Percentiles rank a stretch among this genome's conserved stretches.
phyloP scores from a whole-genome alignment of 441 rosid genomes.

The Adansonia grandidieri region DNA sequence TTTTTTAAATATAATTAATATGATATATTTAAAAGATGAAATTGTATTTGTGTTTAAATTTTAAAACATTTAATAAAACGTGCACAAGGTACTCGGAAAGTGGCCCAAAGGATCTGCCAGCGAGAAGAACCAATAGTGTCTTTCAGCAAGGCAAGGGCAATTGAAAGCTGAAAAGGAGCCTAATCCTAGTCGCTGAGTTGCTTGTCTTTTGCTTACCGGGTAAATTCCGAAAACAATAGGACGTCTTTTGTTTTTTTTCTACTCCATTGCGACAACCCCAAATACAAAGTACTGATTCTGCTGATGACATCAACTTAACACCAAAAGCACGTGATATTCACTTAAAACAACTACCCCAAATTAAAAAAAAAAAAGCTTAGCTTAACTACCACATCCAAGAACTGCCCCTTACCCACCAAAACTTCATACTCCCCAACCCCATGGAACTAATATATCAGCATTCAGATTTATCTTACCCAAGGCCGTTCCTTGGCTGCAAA shows the following conservation, averaged over 20 bases:
- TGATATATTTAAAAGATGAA: too few species aligned
- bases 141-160: too few species aligned
- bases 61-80: too few species aligned
- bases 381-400: too few species aligned
- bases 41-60: too few species aligned
- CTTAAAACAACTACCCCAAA: not conserved
- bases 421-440: too few species aligned
- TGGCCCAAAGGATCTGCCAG: not conserved
- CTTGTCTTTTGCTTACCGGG: not conserved
- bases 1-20: too few species aligned
- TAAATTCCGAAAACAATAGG: not conserved
- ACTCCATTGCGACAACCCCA: not conserved
- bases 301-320: slow-evolving; percentile 18
- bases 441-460: too few species aligned
- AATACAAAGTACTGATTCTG: not conserved
- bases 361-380: too few species aligned
- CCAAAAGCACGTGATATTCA: slow-evolving; percentile 19
- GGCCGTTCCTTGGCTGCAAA: too few species aligned
- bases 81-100: not conserved
- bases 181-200: not conserved
- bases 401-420: too few species aligned
- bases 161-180: not conserved
- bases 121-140: not conserved
- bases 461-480: too few species aligned
- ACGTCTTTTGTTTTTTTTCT: not conserved